Conservation (phyloP, 176 grass and related monocot genomes). For the Dendrocalamus sinicus region DNA sequence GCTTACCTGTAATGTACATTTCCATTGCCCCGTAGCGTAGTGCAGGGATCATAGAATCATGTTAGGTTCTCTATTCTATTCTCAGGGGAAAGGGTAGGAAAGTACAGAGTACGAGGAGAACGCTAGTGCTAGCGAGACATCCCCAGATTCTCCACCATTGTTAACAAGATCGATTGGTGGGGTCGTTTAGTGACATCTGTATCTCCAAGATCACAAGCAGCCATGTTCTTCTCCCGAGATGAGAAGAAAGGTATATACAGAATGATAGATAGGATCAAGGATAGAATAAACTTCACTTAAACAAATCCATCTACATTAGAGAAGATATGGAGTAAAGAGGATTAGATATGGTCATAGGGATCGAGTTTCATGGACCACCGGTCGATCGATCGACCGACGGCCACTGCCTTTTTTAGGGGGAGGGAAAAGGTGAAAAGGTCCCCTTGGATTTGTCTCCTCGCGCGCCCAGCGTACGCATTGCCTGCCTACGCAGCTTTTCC, state of each 20-base stretch:
- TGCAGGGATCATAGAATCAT: background rate
- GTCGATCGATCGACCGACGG: background rate
- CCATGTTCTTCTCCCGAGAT: constrained; percentile 12
- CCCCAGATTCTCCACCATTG: constrained; percentile 48
- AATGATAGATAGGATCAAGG: constrained; percentile 44
- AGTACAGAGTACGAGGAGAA: background rate
- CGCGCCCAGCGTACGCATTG: background rate
- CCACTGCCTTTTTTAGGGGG: background rate
- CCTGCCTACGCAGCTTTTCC: background rate
- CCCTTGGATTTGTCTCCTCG: background rate
- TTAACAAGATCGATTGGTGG: constrained; percentile 1
- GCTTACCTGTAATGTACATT: constrained; percentile 13
- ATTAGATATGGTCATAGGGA: background rate
- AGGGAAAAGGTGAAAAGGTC: background rate
- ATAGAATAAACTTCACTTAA: constrained; percentile 33
- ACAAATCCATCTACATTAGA: background rate
- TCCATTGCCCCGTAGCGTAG: background rate
- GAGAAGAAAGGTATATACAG: constrained; percentile 55
- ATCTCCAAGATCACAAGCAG: constrained; percentile 15
- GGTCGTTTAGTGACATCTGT: constrained; percentile 36
- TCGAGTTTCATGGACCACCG: background rate
- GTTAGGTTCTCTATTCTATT: background rate
- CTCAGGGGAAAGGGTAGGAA: constrained; percentile 17
- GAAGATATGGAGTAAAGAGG: background rate
- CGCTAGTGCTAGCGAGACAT: constrained; percentile 20